Percentiles rank a stretch among this genome's conserved stretches.
phyloP scores from a whole-genome alignment of 352 stramenopile genomes.

The Peronosclerospora sorghi region DNA sequence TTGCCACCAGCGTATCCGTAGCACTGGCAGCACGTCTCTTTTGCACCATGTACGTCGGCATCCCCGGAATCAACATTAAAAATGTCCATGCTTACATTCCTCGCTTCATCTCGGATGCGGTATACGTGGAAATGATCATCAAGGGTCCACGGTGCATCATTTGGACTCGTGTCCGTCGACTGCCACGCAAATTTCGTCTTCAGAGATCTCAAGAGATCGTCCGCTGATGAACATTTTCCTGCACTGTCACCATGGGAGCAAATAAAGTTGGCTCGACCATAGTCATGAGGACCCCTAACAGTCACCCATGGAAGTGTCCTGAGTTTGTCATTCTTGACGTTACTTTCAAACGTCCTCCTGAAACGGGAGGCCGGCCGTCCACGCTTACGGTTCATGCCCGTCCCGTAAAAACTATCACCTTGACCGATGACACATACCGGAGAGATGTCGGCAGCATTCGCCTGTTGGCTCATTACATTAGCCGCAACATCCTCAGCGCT shows the following conservation, averaged over 20 bases:
- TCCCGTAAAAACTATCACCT: slow-evolving; percentile 68
- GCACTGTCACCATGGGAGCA: slow-evolving; percentile 27
- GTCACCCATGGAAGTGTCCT: slow-evolving; percentile 46
- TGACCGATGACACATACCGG: slow-evolving; percentile 53
- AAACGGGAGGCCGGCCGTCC: slow-evolving; percentile 44
- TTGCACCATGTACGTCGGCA: slow-evolving; percentile 36
- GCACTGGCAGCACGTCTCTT: slow-evolving; percentile 54
- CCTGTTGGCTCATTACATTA: slow-evolving; percentile 52
- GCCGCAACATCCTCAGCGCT: slow-evolving; percentile 55
- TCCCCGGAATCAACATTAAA: slow-evolving; percentile 60
- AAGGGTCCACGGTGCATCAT: slow-evolving; percentile 45
- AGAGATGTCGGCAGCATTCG: slow-evolving; percentile 23
- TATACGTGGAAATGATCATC: slow-evolving; percentile 55
- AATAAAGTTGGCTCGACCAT: slow-evolving; percentile 48
- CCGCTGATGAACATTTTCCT: slow-evolving; percentile 17
- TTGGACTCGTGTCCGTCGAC: slow-evolving; percentile 36
- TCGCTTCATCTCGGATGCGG: slow-evolving; percentile 23
- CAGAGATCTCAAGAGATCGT: slow-evolving; percentile 21
- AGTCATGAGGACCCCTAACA: slow-evolving; percentile 63
- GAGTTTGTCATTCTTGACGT: slow-evolving; percentile 37
- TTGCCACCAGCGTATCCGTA: slow-evolving; percentile 42
- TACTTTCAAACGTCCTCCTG: slow-evolving; percentile 44
- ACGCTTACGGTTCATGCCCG: slow-evolving; percentile 36
- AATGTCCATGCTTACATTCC: slow-evolving; percentile 47
- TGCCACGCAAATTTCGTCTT: slow-evolving; percentile 48